A percentile compares a stretch with the other conserved stretches of the same genome.
Evolutionary conservation across 441 rosid species (phyloP).

Genomic region (Syzygium syzygioides): DNA sequence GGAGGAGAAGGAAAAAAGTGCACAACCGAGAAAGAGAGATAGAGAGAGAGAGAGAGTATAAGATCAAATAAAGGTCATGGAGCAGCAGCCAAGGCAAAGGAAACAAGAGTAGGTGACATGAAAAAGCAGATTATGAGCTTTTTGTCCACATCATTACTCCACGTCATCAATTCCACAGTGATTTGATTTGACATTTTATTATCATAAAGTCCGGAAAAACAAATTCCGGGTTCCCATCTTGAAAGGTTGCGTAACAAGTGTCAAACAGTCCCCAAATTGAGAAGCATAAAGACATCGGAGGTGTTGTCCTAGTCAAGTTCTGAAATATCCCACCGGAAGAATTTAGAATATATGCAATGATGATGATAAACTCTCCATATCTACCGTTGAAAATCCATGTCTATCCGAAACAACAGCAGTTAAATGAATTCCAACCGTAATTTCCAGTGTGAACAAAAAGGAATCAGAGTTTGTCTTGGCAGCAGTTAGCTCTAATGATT

Average conservation of each 20-base stretch:
- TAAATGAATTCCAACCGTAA: not conserved
- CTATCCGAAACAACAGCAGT: not conserved
- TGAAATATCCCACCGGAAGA: not conserved
- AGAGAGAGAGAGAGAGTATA: not conserved
- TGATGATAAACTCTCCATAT: not conserved
- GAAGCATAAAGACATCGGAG: slow-evolving; percentile 12
- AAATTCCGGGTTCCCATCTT: slow-evolving; percentile 19
- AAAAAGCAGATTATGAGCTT: slow-evolving; percentile 43
- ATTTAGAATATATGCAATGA: not conserved
- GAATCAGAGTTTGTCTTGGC: not conserved
- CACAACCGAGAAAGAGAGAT: not conserved
- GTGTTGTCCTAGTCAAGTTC: not conserved
- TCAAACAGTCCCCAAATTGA: not conserved
- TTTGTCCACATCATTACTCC: slow-evolving; percentile 52
- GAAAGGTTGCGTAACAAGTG: slow-evolving; percentile 34
- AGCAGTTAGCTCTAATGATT: not conserved
- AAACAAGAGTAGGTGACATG: slow-evolving; percentile 34
- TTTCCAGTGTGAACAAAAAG: not conserved
- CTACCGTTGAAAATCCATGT: not conserved
- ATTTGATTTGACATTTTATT: slow-evolving; percentile 7
- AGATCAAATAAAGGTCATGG: not conserved
- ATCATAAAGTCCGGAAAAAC: not conserved
- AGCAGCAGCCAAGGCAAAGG: not conserved
- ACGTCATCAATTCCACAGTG: slow-evolving; percentile 23
- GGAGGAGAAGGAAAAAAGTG: not conserved